These are phyloP conservation scores for Thelephora terrestris DNA, from an alignment of 1,284 basidiomycete species.

Conservation along the genomic window DNA sequence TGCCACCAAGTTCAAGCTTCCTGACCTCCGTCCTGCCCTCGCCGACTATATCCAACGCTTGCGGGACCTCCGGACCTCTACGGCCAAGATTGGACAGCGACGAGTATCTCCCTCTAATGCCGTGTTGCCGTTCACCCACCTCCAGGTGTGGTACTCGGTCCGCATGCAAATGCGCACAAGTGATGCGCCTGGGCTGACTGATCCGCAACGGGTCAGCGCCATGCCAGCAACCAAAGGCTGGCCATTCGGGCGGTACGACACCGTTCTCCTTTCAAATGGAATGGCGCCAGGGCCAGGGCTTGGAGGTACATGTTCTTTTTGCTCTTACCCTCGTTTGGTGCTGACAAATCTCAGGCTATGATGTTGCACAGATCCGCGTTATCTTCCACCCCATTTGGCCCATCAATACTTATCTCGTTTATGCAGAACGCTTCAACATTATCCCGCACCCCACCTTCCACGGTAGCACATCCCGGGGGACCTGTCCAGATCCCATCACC, in stretches of 20 bases:
- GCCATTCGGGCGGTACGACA: not conserved
- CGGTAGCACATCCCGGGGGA: not conserved
- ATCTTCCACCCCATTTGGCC: not conserved
- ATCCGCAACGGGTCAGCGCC: not conserved
- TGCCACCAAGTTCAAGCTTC: conserved; percentile 13
- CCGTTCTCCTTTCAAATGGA: not conserved
- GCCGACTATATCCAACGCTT: conserved; percentile 14
- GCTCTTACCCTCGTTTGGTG: not conserved
- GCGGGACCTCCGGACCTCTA: not conserved
- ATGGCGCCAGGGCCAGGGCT: not conserved
- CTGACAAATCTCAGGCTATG: not conserved
- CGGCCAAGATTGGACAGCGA: not conserved
- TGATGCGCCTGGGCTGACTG: no score
- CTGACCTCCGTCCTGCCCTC: conserved; percentile 20
- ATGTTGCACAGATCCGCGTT: not conserved
- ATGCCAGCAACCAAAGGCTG: not conserved
- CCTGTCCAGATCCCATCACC: not conserved
- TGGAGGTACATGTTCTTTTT: not conserved
- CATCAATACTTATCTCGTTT: not conserved
- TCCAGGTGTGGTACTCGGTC: not conserved
- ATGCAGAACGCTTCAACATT: not conserved
- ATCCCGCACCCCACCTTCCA: not conserved
- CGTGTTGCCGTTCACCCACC: not conserved
- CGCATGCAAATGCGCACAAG: not conserved
- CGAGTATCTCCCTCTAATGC: not conserved